Evolutionary conservation across 2,329 filamentous ascomycete species (phyloP).

Genomic region (Trichothecium roseum): DNA sequence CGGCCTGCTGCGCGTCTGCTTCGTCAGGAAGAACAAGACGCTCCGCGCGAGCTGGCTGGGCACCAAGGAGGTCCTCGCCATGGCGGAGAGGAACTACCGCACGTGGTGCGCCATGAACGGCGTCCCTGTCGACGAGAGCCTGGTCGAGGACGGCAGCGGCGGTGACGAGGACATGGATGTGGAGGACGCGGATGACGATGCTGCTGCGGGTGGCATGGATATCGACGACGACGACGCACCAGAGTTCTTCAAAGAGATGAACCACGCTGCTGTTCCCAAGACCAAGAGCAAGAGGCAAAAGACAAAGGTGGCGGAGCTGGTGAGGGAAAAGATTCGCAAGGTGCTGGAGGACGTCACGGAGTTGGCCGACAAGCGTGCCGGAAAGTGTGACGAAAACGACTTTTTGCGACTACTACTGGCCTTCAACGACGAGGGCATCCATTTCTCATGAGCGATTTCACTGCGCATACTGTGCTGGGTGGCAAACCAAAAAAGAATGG

Average conservation of each 20-base stretch:
- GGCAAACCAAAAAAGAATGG: no score
- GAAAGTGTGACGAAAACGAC: constrained; percentile 86
- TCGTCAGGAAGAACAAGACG: constrained; percentile 78
- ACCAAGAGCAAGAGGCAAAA: constrained; percentile 64
- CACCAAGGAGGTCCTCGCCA: constrained; percentile 67
- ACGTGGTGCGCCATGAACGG: constrained; percentile 85
- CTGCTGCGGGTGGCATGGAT: constrained; percentile 38
- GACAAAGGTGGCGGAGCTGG: constrained; percentile 68
- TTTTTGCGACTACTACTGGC: constrained; percentile 72
- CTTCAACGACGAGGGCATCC: constrained; percentile 87
- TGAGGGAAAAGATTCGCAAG: constrained; percentile 78
- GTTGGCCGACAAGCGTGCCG: constrained; percentile 69
- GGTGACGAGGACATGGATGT: constrained; percentile 26
- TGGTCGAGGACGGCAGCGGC: constrained; percentile 32
- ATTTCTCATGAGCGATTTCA: constrained; percentile 62
- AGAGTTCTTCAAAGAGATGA: constrained; percentile 67
- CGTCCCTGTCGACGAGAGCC: constrained; percentile 62
- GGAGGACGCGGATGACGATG: constrained; percentile 28
- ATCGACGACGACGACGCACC: constrained; percentile 56
- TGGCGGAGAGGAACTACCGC: constrained; percentile 80
- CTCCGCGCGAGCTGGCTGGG: constrained; percentile 72
- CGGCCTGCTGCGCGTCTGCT: constrained; percentile 66
- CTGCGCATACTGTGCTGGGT: background rate
- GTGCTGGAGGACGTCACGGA: constrained; percentile 74
- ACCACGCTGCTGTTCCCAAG: constrained; percentile 32